These are phyloP conservation scores for Fonsecaea pugnacius DNA, from an alignment of 2,329 filamentous ascomycete genomes.

Conservation along the genomic window DNA sequence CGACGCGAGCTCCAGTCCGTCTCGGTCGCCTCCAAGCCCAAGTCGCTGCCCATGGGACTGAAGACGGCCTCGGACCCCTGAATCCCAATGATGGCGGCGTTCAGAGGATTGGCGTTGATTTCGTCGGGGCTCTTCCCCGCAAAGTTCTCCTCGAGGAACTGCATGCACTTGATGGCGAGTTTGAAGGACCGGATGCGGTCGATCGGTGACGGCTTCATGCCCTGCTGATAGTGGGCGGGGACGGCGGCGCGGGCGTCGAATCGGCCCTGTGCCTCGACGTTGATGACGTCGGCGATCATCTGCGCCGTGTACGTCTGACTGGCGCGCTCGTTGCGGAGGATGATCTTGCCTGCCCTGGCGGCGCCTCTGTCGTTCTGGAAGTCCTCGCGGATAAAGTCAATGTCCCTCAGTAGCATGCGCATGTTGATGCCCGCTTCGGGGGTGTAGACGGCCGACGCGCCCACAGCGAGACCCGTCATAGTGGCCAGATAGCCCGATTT, in stretches of 20 bases:
- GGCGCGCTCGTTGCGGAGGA: slow-evolving; percentile 93
- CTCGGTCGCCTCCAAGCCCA: slow-evolving; percentile 76
- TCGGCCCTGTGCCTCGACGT: slow-evolving; percentile 84
- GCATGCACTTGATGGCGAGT: slow-evolving; percentile 90
- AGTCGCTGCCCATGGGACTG: slow-evolving; percentile 67
- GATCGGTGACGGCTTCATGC: slow-evolving; percentile 91
- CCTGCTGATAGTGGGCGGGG: slow-evolving; percentile 92
- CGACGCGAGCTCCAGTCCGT: slow-evolving; percentile 93
- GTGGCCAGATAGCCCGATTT: slow-evolving; percentile 93
- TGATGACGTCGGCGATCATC: slow-evolving; percentile 93
- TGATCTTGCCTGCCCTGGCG: slow-evolving; percentile 86
- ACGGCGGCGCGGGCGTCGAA: slow-evolving; percentile 93
- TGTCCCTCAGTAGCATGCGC: slow-evolving; percentile 88
- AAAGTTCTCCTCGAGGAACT: slow-evolving; percentile 78
- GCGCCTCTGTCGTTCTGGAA: slow-evolving; percentile 86
- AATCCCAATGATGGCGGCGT: slow-evolving; percentile 85
- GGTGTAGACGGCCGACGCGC: slow-evolving; percentile 91
- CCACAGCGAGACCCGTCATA: slow-evolving; percentile 86
- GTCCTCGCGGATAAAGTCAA: slow-evolving; percentile 82
- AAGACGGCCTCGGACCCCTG: slow-evolving; percentile 90
- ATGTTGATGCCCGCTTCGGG: slow-evolving; percentile 95
- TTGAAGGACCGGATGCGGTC: slow-evolving; percentile 90
- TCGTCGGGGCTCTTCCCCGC: slow-evolving; percentile 67
- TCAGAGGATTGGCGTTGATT: slow-evolving; percentile 74
- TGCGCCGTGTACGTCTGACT: slow-evolving; percentile 92